These are phyloP conservation scores for Coemansia sp. DNA, from an alignment of 192 early-diverging fungal genomes.

Conservation along the genomic window DNA sequence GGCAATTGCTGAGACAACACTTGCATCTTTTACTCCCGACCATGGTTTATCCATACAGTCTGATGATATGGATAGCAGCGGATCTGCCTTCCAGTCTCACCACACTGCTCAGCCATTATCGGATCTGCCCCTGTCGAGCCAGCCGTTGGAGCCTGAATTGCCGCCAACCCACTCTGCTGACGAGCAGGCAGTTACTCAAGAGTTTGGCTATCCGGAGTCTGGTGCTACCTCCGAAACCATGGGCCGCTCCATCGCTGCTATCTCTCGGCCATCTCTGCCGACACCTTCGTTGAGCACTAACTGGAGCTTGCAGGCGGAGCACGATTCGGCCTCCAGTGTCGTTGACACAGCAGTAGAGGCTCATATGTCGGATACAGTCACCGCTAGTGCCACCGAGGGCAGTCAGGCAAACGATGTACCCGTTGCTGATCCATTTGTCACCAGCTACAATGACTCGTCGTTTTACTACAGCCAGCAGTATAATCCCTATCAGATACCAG, in stretches of 20 bases:
- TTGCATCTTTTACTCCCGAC: not conserved
- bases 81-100: not conserved
- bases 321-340: slow-evolving; percentile 21
- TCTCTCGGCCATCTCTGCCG: slow-evolving; percentile 3
- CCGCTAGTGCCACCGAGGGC: not conserved
- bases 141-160: not conserved
- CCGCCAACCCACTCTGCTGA: not conserved
- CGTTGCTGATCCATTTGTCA: not conserved
- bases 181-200: not conserved
- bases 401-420: slow-evolving; percentile 7
- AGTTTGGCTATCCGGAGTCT: not conserved
- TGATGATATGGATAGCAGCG: not conserved
- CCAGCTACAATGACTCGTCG: not conserved
- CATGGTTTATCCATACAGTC: not conserved
- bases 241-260: slow-evolving; percentile 7
- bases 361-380: slow-evolving; percentile 5
- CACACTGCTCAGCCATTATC: not conserved
- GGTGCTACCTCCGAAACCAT: slow-evolving; percentile 3
- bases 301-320: slow-evolving; percentile 26
- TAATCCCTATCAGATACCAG: not conserved
- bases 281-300: slow-evolving; percentile 17
- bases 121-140: not conserved
- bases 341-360: slow-evolving; percentile 12
- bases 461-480: slow-evolving; percentile 16
- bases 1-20: not conserved